Evolutionary conservation across 2,329 filamentous ascomycete genomes (phyloP).

Genomic region (Cryphonectria parasitica): DNA sequence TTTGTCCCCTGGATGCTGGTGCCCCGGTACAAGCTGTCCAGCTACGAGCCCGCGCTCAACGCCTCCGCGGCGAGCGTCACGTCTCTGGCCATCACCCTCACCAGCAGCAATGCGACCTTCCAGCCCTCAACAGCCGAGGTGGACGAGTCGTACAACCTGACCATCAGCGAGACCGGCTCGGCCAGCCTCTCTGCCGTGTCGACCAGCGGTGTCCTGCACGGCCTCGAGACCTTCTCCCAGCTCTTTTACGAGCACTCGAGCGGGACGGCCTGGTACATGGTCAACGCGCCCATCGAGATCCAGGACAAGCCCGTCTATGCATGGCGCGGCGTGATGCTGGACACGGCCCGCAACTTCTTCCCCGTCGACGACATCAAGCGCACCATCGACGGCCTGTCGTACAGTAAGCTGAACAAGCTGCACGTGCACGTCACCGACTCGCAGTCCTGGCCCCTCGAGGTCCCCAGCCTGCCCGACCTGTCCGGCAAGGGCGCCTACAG

Average conservation of each 20-base stretch:
- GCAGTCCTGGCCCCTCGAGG: slow-evolving; percentile 84
- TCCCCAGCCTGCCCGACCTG: slow-evolving; percentile 74
- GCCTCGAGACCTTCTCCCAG: slow-evolving; percentile 77
- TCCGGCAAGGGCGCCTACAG: slow-evolving; percentile 75
- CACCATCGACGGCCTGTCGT: slow-evolving; percentile 75
- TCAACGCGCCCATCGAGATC: slow-evolving; percentile 71
- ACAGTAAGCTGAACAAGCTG: slow-evolving; percentile 82
- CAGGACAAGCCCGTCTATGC: slow-evolving; percentile 73
- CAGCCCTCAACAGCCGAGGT: slow-evolving; percentile 62
- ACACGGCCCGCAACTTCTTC: slow-evolving; percentile 76
- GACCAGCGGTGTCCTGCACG: slow-evolving; percentile 71
- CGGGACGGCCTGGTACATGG: slow-evolving; percentile 66
- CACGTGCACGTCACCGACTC: slow-evolving; percentile 83
- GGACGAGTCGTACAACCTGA: slow-evolving; percentile 77
- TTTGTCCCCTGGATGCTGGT: slow-evolving; percentile 82
- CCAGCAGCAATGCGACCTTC: slow-evolving; percentile 58
- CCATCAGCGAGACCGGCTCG: slow-evolving; percentile 59
- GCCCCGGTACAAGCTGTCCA: slow-evolving; percentile 56
- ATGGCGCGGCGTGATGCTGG: slow-evolving; percentile 80
- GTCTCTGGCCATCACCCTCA: slow-evolving; percentile 66
- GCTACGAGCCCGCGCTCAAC: slow-evolving; percentile 64
- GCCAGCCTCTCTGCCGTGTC: slow-evolving; percentile 68
- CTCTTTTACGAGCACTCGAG: slow-evolving; percentile 75
- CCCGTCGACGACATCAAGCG: slow-evolving; percentile 68
- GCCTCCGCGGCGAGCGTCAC: slow-evolving; percentile 53